phyloP scores from a whole-genome alignment of 2,329 filamentous ascomycete genomes.

The Fusarium transvaalense region DNA sequence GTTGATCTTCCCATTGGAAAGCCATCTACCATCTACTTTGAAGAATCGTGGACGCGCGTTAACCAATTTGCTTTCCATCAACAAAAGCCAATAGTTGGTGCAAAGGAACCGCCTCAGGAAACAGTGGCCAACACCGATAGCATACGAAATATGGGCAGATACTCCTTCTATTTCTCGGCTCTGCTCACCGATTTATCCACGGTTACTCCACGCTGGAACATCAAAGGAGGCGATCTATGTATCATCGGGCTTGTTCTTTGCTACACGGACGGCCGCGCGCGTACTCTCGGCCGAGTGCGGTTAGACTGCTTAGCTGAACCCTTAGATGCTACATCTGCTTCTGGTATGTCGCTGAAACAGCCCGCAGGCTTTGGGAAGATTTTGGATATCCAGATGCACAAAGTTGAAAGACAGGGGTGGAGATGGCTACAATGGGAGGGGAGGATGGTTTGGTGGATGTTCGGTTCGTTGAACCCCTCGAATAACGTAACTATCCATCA shows the following conservation, averaged over 20 bases:
- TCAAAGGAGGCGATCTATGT: too few relatives aligned
- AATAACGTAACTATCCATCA: too few relatives aligned
- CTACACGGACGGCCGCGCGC: not conserved
- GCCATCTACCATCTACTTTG: not conserved
- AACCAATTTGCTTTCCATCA: rapidly evolving
- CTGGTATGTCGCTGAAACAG: not conserved
- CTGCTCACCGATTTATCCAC: not conserved
- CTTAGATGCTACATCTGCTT: not conserved
- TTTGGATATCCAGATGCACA: not conserved
- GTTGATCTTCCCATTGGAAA: not conserved
- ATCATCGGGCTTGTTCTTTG: not conserved
- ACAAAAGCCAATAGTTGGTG: not conserved
- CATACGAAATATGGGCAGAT: not conserved
- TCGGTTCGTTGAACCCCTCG: too few relatives aligned
- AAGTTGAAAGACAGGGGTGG: not conserved
- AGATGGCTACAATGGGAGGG: not conserved
- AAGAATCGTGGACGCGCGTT: not conserved
- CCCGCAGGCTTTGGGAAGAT: too few relatives aligned
- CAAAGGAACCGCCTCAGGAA: not conserved
- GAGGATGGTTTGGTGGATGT: not conserved
- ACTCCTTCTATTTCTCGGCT: not conserved
- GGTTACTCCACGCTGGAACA: not conserved
- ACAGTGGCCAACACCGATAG: not conserved
- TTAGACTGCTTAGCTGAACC: not conserved
- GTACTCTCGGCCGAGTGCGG: not conserved